Conservation (phyloP, 2,329 filamentous ascomycete species). For the Phoma sp. region DNA sequence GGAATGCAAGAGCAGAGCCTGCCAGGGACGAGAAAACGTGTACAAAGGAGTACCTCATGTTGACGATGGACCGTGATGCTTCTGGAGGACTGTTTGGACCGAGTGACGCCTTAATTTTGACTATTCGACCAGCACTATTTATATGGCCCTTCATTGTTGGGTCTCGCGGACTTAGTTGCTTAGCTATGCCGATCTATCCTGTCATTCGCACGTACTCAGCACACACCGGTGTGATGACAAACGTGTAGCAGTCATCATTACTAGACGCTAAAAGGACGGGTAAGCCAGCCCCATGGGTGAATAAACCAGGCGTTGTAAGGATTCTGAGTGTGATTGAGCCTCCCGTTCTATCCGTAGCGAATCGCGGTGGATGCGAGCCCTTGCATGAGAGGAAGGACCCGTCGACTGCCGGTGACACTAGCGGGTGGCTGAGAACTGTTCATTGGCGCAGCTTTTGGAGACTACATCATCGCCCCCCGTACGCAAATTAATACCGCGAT, state of each 20-base stretch:
- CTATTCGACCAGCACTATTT: not conserved
- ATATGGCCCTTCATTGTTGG: not conserved
- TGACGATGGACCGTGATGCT: not conserved
- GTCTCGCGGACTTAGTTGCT: not conserved
- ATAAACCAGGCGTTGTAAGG: not conserved
- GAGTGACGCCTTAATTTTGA: not conserved
- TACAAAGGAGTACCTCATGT: conserved; percentile 11
- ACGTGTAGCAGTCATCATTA: not conserved
- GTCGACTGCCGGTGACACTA: conserved; percentile 6
- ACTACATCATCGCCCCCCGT: conserved; percentile 2
- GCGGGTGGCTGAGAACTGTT: not conserved
- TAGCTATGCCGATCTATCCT: not conserved
- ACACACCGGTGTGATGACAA: not conserved
- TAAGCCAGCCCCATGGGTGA: not conserved
- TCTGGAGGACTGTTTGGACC: not conserved
- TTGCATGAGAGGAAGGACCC: conserved; percentile 10
- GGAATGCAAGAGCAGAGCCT: conserved; percentile 14
- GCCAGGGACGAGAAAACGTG: conserved; percentile 6
- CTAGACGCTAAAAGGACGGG: conserved; percentile 2
- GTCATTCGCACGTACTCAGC: not conserved
- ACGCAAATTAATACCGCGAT: not conserved
- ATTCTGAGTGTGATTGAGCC: not conserved
- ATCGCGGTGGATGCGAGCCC: not conserved
- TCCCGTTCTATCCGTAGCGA: conserved; percentile 1
- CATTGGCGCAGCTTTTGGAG: not conserved